These are phyloP conservation scores for Beta lomatogona DNA, from an alignment of 179 eudicot genomes.

Conservation along the genomic window DNA sequence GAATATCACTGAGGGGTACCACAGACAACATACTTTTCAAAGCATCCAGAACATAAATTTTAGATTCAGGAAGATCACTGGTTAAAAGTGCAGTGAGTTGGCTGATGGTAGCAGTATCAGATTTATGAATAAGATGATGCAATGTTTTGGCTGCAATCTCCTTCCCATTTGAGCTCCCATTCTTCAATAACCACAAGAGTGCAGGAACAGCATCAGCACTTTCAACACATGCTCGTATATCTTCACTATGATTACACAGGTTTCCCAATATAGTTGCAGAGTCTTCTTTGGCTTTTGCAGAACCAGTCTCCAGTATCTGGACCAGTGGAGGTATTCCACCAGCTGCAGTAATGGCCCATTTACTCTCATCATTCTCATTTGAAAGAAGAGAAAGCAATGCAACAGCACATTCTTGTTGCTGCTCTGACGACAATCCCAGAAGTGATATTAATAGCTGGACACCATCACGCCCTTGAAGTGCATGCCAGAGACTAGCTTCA, in stretches of 20 bases:
- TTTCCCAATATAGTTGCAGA: slow-evolving; percentile 93
- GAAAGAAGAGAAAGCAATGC: slow-evolving; percentile 89
- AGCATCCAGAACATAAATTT: slow-evolving; percentile 90
- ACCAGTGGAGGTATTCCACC: slow-evolving; percentile 99
- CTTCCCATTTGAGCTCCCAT: slow-evolving; percentile 93
- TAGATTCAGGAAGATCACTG: slow-evolving; percentile 95
- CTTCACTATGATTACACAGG: slow-evolving; percentile 98
- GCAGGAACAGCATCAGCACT: slow-evolving; percentile 99
- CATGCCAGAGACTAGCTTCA: slow-evolving; percentile 84
- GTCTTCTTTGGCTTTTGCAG: slow-evolving; percentile 96
- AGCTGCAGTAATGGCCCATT: slow-evolving; percentile 99
- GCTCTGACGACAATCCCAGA: slow-evolving; percentile 98
- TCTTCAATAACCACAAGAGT: slow-evolving; percentile 92
- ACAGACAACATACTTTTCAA: slow-evolving; percentile 83
- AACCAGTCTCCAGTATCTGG: slow-evolving; percentile 95
- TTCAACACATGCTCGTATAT: slow-evolving; percentile 97
- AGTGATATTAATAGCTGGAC: slow-evolving; percentile 95
- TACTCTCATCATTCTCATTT: slow-evolving; percentile 93
- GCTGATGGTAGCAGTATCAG: slow-evolving; percentile 96
- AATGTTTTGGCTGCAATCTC: slow-evolving; percentile 95
- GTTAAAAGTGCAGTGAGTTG: slow-evolving; percentile 89
- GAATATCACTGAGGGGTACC: slow-evolving; percentile 74
- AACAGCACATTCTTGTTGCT: slow-evolving; percentile 98
- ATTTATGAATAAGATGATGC: slow-evolving; percentile 90
- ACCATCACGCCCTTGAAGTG: slow-evolving; percentile 98